Conservation (phyloP, 345 rosid species). For the Cardamine chenopodiifolia region DNA sequence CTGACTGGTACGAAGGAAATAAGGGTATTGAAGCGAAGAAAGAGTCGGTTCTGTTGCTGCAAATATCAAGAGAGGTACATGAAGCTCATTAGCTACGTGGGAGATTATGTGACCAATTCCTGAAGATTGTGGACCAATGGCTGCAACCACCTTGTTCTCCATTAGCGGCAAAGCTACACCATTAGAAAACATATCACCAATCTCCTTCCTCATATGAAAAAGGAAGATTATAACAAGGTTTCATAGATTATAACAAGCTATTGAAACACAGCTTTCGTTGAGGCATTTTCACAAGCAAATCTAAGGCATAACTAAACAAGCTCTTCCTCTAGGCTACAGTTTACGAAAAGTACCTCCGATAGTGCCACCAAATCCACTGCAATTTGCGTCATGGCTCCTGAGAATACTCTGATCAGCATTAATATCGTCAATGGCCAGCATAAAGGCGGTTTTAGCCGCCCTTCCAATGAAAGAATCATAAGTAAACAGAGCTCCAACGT, state of each 20-base stretch:
- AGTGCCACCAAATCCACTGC: constrained; percentile 86
- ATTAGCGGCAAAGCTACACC: constrained; percentile 89
- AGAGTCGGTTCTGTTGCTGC: constrained; percentile 78
- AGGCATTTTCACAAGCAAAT: constrained; percentile 17
- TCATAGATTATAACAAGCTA: too few species aligned
- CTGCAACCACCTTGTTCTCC: constrained; percentile 67
- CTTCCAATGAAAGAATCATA: constrained; percentile 70
- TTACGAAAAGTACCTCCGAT: constrained; percentile 64
- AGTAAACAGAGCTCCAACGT: constrained; percentile 77
- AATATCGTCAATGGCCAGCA: constrained; percentile 69
- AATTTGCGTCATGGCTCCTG: constrained; percentile 62
- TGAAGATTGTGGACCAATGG: constrained; percentile 93
- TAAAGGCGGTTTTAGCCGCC: constrained; percentile 65
- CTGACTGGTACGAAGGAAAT: constrained; percentile 65
- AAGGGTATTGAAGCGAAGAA: constrained; percentile 58
- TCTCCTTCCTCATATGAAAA: constrained; percentile 24
- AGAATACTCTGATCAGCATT: constrained; percentile 68
- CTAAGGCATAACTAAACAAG: constrained; percentile 16
- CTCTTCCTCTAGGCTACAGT: background rate
- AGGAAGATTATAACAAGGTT: background rate
- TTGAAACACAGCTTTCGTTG: constrained; percentile 9
- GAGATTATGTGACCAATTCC: constrained; percentile 88
- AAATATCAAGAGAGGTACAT: constrained; percentile 65
- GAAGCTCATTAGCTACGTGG: constrained; percentile 71
- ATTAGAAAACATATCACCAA: constrained; percentile 43